These are phyloP conservation scores for Paraleonurus japonicus DNA, from an alignment of 257 asterid genomes.

Conservation along the genomic window DNA sequence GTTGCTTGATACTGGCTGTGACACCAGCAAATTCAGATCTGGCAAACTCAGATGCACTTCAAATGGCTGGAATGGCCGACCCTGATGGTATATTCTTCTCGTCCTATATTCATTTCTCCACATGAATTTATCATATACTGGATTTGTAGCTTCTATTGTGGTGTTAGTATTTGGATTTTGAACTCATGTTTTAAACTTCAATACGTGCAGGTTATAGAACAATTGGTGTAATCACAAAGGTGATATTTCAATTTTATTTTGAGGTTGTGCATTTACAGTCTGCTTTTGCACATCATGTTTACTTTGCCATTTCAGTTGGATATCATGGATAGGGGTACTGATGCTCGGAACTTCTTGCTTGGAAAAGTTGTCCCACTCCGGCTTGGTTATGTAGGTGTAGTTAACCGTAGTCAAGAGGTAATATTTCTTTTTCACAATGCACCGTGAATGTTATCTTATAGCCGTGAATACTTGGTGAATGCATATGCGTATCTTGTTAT, in stretches of 20 bases:
- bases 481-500: background rate
- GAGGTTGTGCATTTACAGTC: background rate
- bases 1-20: conserved; percentile 91
- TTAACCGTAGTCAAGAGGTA: conserved; percentile 93
- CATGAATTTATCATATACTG: background rate
- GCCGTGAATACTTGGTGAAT: background rate
- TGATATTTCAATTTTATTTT: conserved; percentile 23
- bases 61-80: conserved; percentile 98
- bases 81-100: conserved; percentile 71
- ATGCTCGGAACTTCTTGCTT: conserved; percentile 85
- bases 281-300: background rate
- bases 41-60: conserved; percentile 98
- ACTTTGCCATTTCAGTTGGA: conserved; percentile 60
- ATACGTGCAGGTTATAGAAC: conserved; percentile 79
- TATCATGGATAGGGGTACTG: conserved; percentile 93
- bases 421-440: background rate
- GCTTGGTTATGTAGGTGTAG: conserved; percentile 88
- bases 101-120: background rate
- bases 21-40: conserved; percentile 97
- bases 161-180: conserved; percentile 7
- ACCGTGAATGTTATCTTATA: background rate
- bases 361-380: conserved; percentile 88
- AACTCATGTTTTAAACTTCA: conserved; percentile 28
- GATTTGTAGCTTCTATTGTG: conserved; percentile 12
- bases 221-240: conserved; percentile 96